Percentiles rank a stretch among this genome's conserved stretches.
phyloP scores from a whole-genome alignment of 768 basidiomycete species.

The Trametes cubensis region DNA sequence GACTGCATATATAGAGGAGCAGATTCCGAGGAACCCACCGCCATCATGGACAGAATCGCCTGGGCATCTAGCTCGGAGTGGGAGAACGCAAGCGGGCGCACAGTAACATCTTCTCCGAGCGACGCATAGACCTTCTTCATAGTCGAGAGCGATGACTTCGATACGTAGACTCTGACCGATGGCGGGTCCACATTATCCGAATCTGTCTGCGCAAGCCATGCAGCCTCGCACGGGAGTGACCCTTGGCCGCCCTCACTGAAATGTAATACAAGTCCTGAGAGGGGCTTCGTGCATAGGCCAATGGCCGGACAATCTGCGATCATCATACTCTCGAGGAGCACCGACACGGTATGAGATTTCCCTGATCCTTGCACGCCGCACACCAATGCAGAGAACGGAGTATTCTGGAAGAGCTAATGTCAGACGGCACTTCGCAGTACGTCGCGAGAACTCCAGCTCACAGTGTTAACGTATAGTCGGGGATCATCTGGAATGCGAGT shows the following conservation, averaged over 20 bases:
- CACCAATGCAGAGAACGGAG: slow-evolving; percentile 74
- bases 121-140: slow-evolving; percentile 56
- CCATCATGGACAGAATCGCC: slow-evolving; percentile 77
- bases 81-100: slow-evolving; percentile 57
- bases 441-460: slow-evolving; percentile 28
- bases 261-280: slow-evolving; percentile 68
- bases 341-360: slow-evolving; percentile 72
- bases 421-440: background rate
- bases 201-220: slow-evolving; percentile 49
- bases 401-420: slow-evolving; percentile 48
- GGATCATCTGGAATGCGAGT: slow-evolving; percentile 45
- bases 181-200: slow-evolving; percentile 38
- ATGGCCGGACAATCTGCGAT: slow-evolving; percentile 52
- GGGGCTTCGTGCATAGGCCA: slow-evolving; percentile 54
- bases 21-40: slow-evolving; percentile 59
- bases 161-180: slow-evolving; percentile 55
- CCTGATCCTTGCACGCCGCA: slow-evolving; percentile 80
- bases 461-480: slow-evolving; percentile 70
- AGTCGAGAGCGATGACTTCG: slow-evolving; percentile 60
- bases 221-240: slow-evolving; percentile 65
- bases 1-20: slow-evolving; percentile 74
- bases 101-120: slow-evolving; percentile 46
- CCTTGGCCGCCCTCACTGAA: slow-evolving; percentile 66
- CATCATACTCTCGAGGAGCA: slow-evolving; percentile 71
- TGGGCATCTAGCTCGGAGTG: slow-evolving; percentile 67